Evolutionary conservation across 2,329 filamentous ascomycete species (phyloP).

Genomic region (Epichloe amarillans): DNA sequence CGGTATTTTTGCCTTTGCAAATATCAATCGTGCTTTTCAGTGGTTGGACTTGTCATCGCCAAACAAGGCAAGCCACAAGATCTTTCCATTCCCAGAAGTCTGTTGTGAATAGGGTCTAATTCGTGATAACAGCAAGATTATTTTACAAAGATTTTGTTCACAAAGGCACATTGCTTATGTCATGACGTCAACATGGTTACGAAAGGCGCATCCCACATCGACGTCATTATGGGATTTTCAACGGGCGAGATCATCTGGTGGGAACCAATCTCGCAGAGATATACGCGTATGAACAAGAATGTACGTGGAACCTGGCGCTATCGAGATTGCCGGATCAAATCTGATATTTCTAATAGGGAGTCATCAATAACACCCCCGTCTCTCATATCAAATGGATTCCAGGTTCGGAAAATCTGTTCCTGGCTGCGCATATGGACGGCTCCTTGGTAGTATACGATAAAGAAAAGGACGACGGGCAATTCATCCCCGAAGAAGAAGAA

Average conservation of each 20-base stretch:
- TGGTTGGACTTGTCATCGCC: slow-evolving; percentile 82
- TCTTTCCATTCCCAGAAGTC: not conserved
- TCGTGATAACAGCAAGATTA: slow-evolving; percentile 56
- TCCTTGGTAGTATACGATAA: slow-evolving; percentile 92
- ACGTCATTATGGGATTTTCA: slow-evolving; percentile 90
- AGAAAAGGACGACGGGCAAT: slow-evolving; percentile 79
- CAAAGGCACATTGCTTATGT: slow-evolving; percentile 87
- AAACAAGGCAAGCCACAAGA: slow-evolving; percentile 40
- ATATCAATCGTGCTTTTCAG: slow-evolving; percentile 89
- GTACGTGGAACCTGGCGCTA: slow-evolving; percentile 27
- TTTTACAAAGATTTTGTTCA: slow-evolving; percentile 90
- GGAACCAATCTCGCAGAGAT: slow-evolving; percentile 91
- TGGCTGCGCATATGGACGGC: slow-evolving; percentile 86
- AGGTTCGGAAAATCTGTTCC: slow-evolving; percentile 81
- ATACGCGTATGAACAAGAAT: slow-evolving; percentile 93
- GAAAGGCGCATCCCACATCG: slow-evolving; percentile 67
- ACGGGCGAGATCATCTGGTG: slow-evolving; percentile 98
- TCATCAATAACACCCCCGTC: slow-evolving; percentile 76
- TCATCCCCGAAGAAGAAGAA: slow-evolving; percentile 53
- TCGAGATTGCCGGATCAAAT: not conserved
- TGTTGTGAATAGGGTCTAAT: slow-evolving; percentile 12
- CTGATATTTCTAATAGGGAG: slow-evolving; percentile 39
- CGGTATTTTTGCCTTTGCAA: slow-evolving; percentile 82
- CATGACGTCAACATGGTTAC: slow-evolving; percentile 84
- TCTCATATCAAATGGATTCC: slow-evolving; percentile 88